Percentiles rank a stretch among this genome's conserved stretches.
These are phyloP conservation scores for Alisma plantagoaquatica DNA, from an alignment of 106 monocot genomes.

Conservation along the genomic window DNA sequence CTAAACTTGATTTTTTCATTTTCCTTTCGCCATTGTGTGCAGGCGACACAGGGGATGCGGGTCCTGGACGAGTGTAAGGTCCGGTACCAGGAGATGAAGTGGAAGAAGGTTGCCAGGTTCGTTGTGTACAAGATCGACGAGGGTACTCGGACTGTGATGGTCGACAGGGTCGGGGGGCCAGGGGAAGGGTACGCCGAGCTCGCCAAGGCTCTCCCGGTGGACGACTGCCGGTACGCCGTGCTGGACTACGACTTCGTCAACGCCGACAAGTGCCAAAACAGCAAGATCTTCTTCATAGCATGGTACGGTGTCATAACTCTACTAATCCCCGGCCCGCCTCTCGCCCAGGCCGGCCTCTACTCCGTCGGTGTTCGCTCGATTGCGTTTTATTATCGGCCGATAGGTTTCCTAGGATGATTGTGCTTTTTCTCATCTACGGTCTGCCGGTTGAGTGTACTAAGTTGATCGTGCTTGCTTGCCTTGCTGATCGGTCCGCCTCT, in stretches of 20 bases:
- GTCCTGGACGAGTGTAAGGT: conserved; percentile 45
- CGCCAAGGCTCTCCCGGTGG: conserved; percentile 28
- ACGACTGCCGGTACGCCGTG: conserved; percentile 65
- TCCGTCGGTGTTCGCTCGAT: no score
- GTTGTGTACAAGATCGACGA: conserved; percentile 63
- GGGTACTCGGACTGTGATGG: conserved; percentile 30
- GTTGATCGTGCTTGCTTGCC: no score
- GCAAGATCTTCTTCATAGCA: conserved; percentile 81
- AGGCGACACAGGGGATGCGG: conserved; percentile 59
- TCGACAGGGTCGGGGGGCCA: conserved; percentile 40
- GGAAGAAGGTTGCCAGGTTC: conserved; percentile 38
- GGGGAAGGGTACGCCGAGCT: conserved; percentile 48
- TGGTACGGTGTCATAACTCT: no score
- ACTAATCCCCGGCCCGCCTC: no score
- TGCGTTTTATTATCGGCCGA: no score
- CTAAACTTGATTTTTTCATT: background rate
- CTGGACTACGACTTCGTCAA: conserved; percentile 66
- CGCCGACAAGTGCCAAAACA: conserved; percentile 60
- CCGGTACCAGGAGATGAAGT: conserved; percentile 63
- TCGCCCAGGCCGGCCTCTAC: no score
- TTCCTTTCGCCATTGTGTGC: background rate
- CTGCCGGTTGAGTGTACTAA: no score
- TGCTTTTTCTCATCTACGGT: no score
- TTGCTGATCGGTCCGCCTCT: no score
- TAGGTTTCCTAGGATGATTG: no score